Percentiles rank a stretch among this genome's conserved stretches.
These are phyloP conservation scores for Pseudogymnoascus sp. DNA, from an alignment of 2,329 filamentous ascomycete species.

Conservation along the genomic window DNA sequence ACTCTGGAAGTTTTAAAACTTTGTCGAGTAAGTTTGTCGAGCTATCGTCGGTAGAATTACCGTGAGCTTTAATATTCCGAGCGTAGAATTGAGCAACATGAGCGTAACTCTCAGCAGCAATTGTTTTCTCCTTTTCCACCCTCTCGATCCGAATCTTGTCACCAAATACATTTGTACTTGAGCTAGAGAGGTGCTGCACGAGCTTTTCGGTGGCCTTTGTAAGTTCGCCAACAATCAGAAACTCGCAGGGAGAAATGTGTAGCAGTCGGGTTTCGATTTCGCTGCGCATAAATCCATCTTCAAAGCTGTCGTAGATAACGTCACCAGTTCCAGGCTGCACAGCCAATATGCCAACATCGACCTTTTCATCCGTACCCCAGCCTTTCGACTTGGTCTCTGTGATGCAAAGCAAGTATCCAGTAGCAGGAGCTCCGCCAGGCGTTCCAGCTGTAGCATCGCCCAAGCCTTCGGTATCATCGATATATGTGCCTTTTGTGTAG, in stretches of 20 bases:
- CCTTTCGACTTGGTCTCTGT: conserved; percentile 77
- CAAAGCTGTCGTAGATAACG: conserved; percentile 90
- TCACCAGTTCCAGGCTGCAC: conserved; percentile 95
- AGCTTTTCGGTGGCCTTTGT: conserved; percentile 90
- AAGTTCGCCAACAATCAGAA: conserved; percentile 83
- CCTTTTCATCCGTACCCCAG: conserved; percentile 83
- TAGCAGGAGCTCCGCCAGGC: conserved; percentile 51
- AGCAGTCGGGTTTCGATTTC: conserved; percentile 93
- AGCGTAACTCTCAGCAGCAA: conserved; percentile 75
- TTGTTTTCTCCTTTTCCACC: conserved; percentile 66
- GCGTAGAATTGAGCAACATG: conserved; percentile 93
- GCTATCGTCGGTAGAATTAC: conserved; percentile 44
- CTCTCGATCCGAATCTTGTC: conserved; percentile 83
- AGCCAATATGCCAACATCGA: conserved; percentile 83
- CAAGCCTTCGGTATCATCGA: conserved; percentile 83
- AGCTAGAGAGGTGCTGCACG: conserved; percentile 79
- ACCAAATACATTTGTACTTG: conserved; percentile 84
- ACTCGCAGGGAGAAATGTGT: conserved; percentile 92
- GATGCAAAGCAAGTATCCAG: conserved; percentile 87
- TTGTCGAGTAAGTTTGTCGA: conserved; percentile 69
- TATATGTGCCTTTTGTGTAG: conserved; percentile 96
- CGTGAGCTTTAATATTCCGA: conserved; percentile 62
- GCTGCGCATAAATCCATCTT: conserved; percentile 94
- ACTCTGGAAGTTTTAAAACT: conserved; percentile 74
- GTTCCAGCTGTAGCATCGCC: conserved; percentile 47